Percentiles rank a stretch among this genome's conserved stretches.
phyloP scores from a whole-genome alignment of 2,329 filamentous ascomycete species.

The Chaetomium globosum region DNA sequence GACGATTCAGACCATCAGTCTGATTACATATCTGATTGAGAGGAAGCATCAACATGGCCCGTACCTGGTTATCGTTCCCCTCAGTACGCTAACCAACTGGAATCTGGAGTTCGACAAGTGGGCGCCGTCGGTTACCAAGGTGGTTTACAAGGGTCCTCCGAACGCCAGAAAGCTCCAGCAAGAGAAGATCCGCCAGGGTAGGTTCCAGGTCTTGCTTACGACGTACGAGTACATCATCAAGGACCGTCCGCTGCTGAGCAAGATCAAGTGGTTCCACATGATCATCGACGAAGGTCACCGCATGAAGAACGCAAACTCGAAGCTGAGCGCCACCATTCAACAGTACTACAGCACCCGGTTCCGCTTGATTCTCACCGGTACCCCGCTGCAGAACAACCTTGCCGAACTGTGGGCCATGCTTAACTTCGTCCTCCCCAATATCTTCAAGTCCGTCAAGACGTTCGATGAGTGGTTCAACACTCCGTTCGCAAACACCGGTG shows the following conservation, averaged over 20 bases:
- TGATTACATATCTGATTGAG: conserved; percentile 97
- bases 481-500: conserved; percentile 95
- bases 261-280: conserved; percentile 99
- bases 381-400: conserved; percentile 94
- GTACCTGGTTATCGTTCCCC: conserved; percentile 92
- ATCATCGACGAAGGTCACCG: conserved; percentile 99
- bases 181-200: conserved; percentile 88
- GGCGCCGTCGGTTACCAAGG: conserved; percentile 81
- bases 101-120: conserved; percentile 98
- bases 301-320: conserved; percentile 98
- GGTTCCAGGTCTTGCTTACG: conserved; percentile 94
- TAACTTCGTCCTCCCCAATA: conserved; percentile 96
- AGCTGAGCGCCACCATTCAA: conserved; percentile 91
- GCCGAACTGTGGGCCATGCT: conserved; percentile 96
- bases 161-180: conserved; percentile 85
- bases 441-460: conserved; percentile 98
- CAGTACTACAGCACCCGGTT: conserved; percentile 94
- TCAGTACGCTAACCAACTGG: conserved; percentile 98
- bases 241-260: conserved; percentile 89
- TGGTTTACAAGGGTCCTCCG: conserved; percentile 97
- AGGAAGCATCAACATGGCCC: conserved; percentile 89
- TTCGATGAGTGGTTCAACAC: conserved; percentile 99
- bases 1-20: conserved; percentile 97
- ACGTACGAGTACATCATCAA: conserved; percentile 99
- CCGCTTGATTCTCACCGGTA: conserved; percentile 95